Conservation (phyloP, 805 yeast genomes). For the Yarrowia deformans region DNA sequence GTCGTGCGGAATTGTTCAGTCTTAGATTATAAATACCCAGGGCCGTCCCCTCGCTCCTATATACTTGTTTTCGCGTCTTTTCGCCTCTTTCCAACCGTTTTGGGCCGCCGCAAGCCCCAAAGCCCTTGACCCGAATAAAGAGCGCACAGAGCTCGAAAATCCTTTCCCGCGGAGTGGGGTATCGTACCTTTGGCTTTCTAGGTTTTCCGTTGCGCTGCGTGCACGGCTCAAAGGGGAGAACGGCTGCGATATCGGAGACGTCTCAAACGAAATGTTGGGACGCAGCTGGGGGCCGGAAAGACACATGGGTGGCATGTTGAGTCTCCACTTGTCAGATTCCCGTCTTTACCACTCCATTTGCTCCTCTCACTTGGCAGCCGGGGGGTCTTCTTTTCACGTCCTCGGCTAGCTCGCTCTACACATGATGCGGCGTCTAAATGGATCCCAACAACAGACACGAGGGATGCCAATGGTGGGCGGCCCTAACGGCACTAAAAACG, state of each 20-base stretch:
- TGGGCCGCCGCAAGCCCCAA: slow-evolving; percentile 17
- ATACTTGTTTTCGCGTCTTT: neutral
- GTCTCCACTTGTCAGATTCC: neutral
- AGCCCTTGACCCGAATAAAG: slow-evolving; percentile 35
- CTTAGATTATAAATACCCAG: too few species aligned
- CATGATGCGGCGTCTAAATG: slow-evolving; percentile 27
- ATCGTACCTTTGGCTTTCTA: slow-evolving; percentile 22
- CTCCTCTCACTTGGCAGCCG: too few species aligned
- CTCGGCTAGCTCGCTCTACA: slow-evolving; percentile 22
- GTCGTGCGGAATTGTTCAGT: neutral
- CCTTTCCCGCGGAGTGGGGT: slow-evolving; percentile 40
- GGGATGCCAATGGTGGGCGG: neutral
- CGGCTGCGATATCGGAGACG: slow-evolving; percentile 25
- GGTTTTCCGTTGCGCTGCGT: neutral
- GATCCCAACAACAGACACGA: slow-evolving; percentile 4
- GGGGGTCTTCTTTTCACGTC: neutral
- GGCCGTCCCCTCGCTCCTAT: neutral
- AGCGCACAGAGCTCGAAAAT: slow-evolving; percentile 28
- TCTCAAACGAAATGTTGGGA: too few species aligned
- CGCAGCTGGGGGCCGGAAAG: neutral
- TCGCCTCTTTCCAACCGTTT: neutral
- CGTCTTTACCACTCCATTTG: neutral
- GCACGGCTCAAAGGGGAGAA: slow-evolving; percentile 24
- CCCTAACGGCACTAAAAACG: neutral
- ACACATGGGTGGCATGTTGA: neutral